These are phyloP conservation scores for Schizosaccharomyces japonicus DNA, from an alignment of 805 yeast genomes.

Conservation along the genomic window DNA sequence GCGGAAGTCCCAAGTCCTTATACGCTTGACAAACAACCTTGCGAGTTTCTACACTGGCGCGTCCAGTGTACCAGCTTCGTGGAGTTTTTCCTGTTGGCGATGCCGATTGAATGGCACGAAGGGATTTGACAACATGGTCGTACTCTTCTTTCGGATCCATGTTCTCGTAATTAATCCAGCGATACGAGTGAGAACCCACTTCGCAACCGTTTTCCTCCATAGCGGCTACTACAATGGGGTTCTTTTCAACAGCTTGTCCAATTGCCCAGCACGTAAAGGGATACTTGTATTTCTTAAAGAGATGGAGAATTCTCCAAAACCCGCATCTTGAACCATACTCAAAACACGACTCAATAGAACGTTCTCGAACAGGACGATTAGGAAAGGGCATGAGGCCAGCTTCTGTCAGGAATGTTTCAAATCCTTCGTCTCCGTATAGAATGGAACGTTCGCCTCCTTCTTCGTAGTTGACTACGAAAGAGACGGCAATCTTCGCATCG, in stretches of 20 bases:
- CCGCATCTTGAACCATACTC: slow-evolving; percentile 19
- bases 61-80: slow-evolving; percentile 20
- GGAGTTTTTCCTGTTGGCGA: slow-evolving; percentile 16
- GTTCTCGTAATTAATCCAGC: slow-evolving; percentile 18
- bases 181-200: slow-evolving; percentile 19
- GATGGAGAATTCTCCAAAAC: slow-evolving; percentile 17
- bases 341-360: slow-evolving; percentile 17
- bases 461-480: slow-evolving; percentile 18
- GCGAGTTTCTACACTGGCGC: slow-evolving; percentile 16
- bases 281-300: slow-evolving; percentile 16
- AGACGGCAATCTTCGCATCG: slow-evolving; percentile 15
- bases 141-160: slow-evolving; percentile 17
- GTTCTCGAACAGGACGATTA: slow-evolving; percentile 8
- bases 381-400: slow-evolving; percentile 9
- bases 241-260: slow-evolving; percentile 19
- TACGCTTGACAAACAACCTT: slow-evolving; percentile 18
- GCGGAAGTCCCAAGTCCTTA: slow-evolving; percentile 14
- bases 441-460: slow-evolving; percentile 18
- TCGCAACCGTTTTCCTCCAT: slow-evolving; percentile 20
- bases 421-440: slow-evolving; percentile 15
- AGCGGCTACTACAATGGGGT: slow-evolving; percentile 18
- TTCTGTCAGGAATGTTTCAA: slow-evolving; percentile 14
- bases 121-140: slow-evolving; percentile 15
- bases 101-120: slow-evolving; percentile 15
- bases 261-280: slow-evolving; percentile 20